Evolutionary conservation across 78 protist genomes (phyloP).

Genomic region (Dictyostelium discoideum): dicty_2.7 NC_007091.3:4238001-4238500

Average conservation of each 20-base stretch:
- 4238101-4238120: neutral
- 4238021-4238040: neutral
- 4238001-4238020: neutral
- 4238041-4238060: neutral
- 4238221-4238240: neutral
- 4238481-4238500: neutral
- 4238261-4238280: neutral
- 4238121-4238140: neutral
- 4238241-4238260: too few relatives aligned
- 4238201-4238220: neutral
- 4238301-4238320: too few relatives aligned
- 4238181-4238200: neutral
- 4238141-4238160: neutral
- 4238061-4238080: too few relatives aligned
- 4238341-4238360: neutral
- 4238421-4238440: constrained; percentile 11
- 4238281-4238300: neutral
- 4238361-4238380: constrained; percentile 3
- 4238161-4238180: neutral
- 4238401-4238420: neutral
- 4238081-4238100: too few relatives aligned
- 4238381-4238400: neutral
- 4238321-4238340: neutral
- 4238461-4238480: constrained; percentile 3
- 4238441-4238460: neutral